Base-by-base conservation (phyloP, 352 stramenopile species). In the Phytophthora vignae region DNA sequence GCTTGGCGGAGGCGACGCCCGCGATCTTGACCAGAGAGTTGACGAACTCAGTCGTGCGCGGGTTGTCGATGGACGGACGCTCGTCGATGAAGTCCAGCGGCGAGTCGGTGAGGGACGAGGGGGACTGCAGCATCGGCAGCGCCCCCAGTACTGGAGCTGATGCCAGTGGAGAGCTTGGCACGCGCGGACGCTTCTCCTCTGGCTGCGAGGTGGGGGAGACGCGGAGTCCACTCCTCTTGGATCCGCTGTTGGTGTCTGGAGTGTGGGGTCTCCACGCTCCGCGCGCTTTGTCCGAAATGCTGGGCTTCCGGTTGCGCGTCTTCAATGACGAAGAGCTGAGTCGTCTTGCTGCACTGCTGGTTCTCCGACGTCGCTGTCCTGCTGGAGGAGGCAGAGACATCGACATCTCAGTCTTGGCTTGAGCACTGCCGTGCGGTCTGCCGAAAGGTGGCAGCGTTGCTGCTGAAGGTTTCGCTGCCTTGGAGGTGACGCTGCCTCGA, bases 21-120 rank as follows among this genome's bases (percentile, higher is more conserved):
- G 70, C 71, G 33, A 79, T 69, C 5, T 66, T 58, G 5, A 76
- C 73, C 10, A 76, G 40, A 29, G 71, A 70, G 11, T 71, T 60
- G 25, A 73, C 66, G 50, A 61, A 69, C n/a, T 76, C 55, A 5
- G 67, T 76, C 6, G 62, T 67, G 8, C 60, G 64, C 12, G 21
- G 25, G 12, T 9, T 55, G 17, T 54, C 72, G 11, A 50, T 58
- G 7, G 59, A 65, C 12, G 46, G 55, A 12, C 19, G 40, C 21
- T 64, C 53, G 31, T 70, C 67, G 27, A 72, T 60, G 21, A 70
- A 74, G 54, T 76, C 67, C 15, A 77, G 25, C 19, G 62, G 42
- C 3, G 69, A 70, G 22, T 75, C 71, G 19, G 27, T 56, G 3
- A 67, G 38, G 1, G 64, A 69, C 17, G 69, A 74, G 4, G 73